phyloP scores from a whole-genome alignment of 306 rosid species.

The Cucurbita ficifolia region DNA sequence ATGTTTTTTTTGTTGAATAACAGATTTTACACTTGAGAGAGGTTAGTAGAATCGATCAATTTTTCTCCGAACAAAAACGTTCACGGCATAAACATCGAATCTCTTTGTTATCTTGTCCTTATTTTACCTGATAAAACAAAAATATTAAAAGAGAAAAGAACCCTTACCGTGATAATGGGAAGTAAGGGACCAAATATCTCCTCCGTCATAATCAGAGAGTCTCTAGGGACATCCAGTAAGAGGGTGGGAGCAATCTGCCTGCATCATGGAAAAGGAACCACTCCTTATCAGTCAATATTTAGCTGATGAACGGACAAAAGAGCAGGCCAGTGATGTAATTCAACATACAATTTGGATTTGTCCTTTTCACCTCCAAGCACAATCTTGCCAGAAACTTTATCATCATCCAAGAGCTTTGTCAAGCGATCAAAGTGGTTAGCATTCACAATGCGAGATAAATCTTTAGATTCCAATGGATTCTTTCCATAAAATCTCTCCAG shows the following conservation, averaged over 20 bases:
- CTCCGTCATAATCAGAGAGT: slow-evolving; percentile 70
- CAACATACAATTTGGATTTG: slow-evolving; percentile 59
- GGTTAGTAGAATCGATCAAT: not conserved
- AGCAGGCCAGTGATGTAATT: slow-evolving; percentile 4
- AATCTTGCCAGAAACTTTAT: slow-evolving; percentile 72
- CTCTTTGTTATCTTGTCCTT: too few species aligned
- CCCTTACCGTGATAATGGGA: slow-evolving; percentile 65
- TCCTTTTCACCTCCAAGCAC: slow-evolving; percentile 78
- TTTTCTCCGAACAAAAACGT: too few species aligned
- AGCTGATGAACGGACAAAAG: slow-evolving; percentile 5
- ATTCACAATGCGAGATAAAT: slow-evolving; percentile 82
- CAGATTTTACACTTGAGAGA: not conserved
- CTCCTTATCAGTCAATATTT: not conserved
- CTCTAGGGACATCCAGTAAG: slow-evolving; percentile 68
- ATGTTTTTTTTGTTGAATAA: not conserved
- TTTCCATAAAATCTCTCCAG: slow-evolving; percentile 68
- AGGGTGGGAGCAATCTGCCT: slow-evolving; percentile 88
- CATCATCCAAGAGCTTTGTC: slow-evolving; percentile 77
- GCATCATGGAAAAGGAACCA: slow-evolving; percentile 10
- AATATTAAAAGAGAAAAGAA: too few species aligned
- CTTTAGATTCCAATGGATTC: slow-evolving; percentile 71
- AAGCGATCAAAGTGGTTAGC: slow-evolving; percentile 70
- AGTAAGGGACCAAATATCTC: slow-evolving; percentile 97
- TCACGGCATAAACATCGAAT: too few species aligned
- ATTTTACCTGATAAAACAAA: too few species aligned